These are phyloP conservation scores for Lotus japonicus DNA, from an alignment of 306 rosid species.

Conservation along the genomic window DNA sequence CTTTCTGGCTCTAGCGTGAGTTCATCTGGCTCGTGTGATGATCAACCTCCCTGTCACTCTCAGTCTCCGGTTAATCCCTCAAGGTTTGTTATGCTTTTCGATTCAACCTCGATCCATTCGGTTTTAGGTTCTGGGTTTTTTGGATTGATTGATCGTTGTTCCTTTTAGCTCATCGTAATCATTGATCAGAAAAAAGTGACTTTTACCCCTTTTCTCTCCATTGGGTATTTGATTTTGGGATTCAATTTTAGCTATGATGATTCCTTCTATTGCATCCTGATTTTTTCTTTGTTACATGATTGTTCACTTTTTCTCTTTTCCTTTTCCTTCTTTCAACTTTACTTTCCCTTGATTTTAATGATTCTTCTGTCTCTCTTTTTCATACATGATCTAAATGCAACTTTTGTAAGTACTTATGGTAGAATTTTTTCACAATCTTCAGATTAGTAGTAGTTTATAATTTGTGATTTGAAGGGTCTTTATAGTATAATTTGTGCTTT, in stretches of 20 bases:
- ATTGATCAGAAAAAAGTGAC: constrained; percentile 22
- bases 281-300: too few relatives aligned
- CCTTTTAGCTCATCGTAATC: background rate
- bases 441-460: background rate
- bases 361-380: too few relatives aligned
- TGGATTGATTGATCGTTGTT: too few relatives aligned
- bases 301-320: background rate
- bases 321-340: background rate
- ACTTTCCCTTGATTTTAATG: background rate
- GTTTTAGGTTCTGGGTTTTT: background rate
- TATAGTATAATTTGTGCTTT: too few relatives aligned
- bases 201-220: constrained; percentile 1
- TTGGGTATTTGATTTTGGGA: constrained; percentile 11
- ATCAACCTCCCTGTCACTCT: constrained; percentile 39
- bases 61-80: constrained; percentile 32
- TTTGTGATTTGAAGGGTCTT: background rate
- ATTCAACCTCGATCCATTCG: background rate
- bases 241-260: background rate
- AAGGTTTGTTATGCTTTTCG: constrained; percentile 38
- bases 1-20: constrained; percentile 65
- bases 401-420: background rate
- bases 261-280: background rate
- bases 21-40: constrained; percentile 68
- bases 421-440: background rate
- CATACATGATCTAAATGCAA: too few relatives aligned